Evolutionary conservation across 768 basidiomycete species (phyloP), one percentile per base, ranked within the genome.

Genomic region (Paxillus rubicundulus): DNA sequence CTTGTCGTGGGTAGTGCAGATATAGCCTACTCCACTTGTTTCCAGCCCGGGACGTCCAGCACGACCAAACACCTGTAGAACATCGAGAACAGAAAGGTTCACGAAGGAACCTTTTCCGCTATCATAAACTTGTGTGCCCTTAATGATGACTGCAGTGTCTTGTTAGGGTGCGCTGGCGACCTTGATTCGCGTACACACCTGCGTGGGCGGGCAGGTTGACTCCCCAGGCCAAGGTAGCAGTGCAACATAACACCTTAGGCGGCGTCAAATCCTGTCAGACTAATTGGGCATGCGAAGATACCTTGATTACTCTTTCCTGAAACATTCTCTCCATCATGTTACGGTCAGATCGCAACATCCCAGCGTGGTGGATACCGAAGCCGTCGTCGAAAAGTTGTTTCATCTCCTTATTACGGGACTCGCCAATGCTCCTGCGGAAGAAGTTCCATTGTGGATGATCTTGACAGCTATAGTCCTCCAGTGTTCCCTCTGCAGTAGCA

Each of bases 161-260:
- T 57, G 47, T 56, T 37, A 53, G 42, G 45, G 20, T 52, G 45
- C 49, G 47, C 10, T 17, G 45, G 39, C n/a, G 48, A 33, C n/a
- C 38, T 36, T 49, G 37, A 41, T 52, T 54, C 40, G 50, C 56
- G 49, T 47, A 61, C 73, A 56, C 56, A 90, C 90, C 92, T 51
- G 97, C 97, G 71, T 98, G 96, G 16, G 97, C 97, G 32, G 97
- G 97, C 56, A 99, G 74, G 70, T 99, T 99, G 60, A 99, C 97
- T 72, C 97, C 97, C 97, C 97, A 99, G 5, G 97, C 97, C 39
- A 99, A 78, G 3, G 97, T 99, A 5, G 97, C 92, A 2, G 97
- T 99, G 74, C 97, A 99, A 70, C 92, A 97, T 16, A 99, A 76
- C 46, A 99, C 95, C 95, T 97, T 61, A 20, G 8, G 43, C 3